Evolutionary conservation across 345 rosid genomes (phyloP), one percentile per base, ranked within the genome.

Genomic region (Leavenworthia alabamica): DNA sequence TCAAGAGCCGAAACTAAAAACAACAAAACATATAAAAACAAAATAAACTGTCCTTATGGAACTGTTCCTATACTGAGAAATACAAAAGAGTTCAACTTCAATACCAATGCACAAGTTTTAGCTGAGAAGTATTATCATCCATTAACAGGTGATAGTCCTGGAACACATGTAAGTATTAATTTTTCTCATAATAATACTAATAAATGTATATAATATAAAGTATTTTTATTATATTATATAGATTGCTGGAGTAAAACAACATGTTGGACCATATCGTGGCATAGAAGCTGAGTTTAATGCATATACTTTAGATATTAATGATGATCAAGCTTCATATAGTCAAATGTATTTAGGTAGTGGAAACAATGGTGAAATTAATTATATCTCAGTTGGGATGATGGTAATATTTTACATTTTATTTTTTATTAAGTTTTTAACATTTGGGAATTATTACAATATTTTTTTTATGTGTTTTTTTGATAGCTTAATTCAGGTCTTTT

Each of bases 331-430:
- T 5, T 12, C 52, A 2, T 60, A 60, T 44, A 59, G 27, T 31
- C 64, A 44, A 60, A 44, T 60, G 1, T 44, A 43, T 44, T 1
- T 44, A 31, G 64, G 64, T 4, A 60, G 22, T 60, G 64, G 56
- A 33, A 6, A 2, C 2, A 2, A 61, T 3, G 13, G 17, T 0
- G 15, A 24, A 6, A 15, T 48, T 26, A 61, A 47, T 61, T 46
- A 35, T 6, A 61, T 47, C 0, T 12, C 10, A 14, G 2, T 24
- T 0, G 47, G 42, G 2, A 1, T 45, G 10, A 59, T 61, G 66
- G 66, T 60, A 33, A 1, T n/a, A 28, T 42, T 27, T 57, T 39
- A 39, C 47, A 39, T 26, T 15, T 5, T 40, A 5, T 8, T 31
- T 8, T 31, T 31, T n/a, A n/a, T n/a, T n/a, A n/a, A n/a, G n/a